Evolutionary conservation across 176 grass and related monocot species (phyloP), one percentile per base, ranked within the genome.

Genomic region (Oryza officinalis): DNA sequence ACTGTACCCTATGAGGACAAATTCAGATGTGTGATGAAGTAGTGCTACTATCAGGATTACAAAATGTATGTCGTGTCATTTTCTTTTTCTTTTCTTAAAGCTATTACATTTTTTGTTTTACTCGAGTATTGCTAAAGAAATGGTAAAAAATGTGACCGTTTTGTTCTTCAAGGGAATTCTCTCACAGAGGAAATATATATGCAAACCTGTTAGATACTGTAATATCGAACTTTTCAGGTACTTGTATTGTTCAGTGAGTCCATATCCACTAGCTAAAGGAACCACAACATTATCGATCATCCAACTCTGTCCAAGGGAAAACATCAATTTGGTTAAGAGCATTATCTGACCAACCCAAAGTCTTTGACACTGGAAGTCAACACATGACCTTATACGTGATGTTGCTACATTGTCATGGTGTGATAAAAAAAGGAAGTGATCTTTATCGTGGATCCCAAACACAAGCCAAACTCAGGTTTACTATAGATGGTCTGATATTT

Each of bases 221-320:
- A 77, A 28, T 72, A 98, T 94, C 23, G 96, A 95, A 66, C 68
- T 75, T 86, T 94, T 98, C 83, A 98, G 83, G 84, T 98, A 95
- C 76, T 84, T 87, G 80, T 95, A 95, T 60, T 98, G 93, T 87
- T 92, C 76, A 23, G 85, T 66, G 20, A 98, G 87, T 40, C 89
- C 93, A 31, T 93, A 93, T 10, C 80, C 88, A 85, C 85, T 85
- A 70, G 93, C 96, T 68, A 85, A 54, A 81, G 96, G 93, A 85
- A 98, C 93, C 6, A 98, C 93, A 17, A 93, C 83, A 63, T 98
- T 98, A 88, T 98, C 93, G 2, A 98, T 93, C 31, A 70, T 79
- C 93, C 91, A 98, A 87, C 87, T 79, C 96, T 95, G 85, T n/a
- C 65, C 31, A 82, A 81, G 31, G 81, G 32, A 83, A 88, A 89